Conservation (phyloP, 441 rosid genomes). For the Corymbia citriodora region DNA sequence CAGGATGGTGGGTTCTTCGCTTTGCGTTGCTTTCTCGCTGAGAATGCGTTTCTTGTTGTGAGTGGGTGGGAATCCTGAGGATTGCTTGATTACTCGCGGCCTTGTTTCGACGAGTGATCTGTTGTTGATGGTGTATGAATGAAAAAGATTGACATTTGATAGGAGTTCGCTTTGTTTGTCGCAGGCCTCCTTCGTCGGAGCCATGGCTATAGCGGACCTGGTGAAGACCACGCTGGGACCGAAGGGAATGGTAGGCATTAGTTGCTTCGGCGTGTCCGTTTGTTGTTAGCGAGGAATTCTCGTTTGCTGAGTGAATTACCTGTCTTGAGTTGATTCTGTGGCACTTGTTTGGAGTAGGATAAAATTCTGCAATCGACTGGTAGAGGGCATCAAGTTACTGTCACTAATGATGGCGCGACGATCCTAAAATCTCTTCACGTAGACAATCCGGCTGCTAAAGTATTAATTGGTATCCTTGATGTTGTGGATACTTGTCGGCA, state of each 20-base stretch:
- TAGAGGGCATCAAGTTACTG: constrained; percentile 74
- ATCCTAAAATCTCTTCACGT: constrained; percentile 90
- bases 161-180: background rate
- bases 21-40: background rate
- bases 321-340: background rate
- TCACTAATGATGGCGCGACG: constrained; percentile 96
- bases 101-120: background rate
- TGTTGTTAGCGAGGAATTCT: background rate
- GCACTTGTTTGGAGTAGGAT: constrained; percentile 36
- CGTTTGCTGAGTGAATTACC: background rate
- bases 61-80: background rate
- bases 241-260: constrained; percentile 80
- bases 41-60: background rate
- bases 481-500: background rate
- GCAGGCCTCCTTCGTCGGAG: constrained; percentile 93
- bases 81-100: background rate
- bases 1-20: constrained; percentile 65
- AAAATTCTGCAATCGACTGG: constrained; percentile 96
- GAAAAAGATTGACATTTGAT: background rate
- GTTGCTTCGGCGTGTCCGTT: background rate
- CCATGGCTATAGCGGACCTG: constrained; percentile 87
- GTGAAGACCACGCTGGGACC: constrained; percentile 98
- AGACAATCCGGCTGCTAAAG: constrained; percentile 97
- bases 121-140: background rate
- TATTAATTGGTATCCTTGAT: constrained; percentile 76